Base-by-base conservation (phyloP, 192 early-diverging fungal species). In the Linnemannia zychae region DNA sequence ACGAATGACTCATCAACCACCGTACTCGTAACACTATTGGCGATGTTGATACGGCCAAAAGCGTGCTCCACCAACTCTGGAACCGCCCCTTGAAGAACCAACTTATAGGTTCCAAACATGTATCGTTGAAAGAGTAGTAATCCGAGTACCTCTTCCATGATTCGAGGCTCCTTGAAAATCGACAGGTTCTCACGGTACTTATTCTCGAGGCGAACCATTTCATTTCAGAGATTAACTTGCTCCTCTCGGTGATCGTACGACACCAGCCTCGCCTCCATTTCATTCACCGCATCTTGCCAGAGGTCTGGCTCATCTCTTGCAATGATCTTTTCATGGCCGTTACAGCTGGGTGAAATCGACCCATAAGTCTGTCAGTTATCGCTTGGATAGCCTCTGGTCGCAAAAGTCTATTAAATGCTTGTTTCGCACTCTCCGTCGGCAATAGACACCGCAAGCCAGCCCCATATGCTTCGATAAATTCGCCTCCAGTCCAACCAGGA, bases 1-100 rank as follows among this genome's bases (percentile, higher is more conserved):
- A 63, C 76, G 52, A 78, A 78, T 1, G 38, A 50, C 52, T 78
- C 76, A 48, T 78, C 67, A 24, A 78, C 38, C 46, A 78, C 68
- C n/a, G 68, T 53, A 36, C 52, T 78, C 7, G n/a, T 68, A 24
- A 9, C n/a, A 13, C 38, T 52, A 18, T 70, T 36, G 52, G 71
- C 24, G 52, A 71, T 78, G 38, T 71, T 78, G 76, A 78, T 78
- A 0, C 76, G 49, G 37, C 68, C 67, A 17, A 78, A 71, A 44
- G 38, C 52, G 40, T 52, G 68, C 11, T 78, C 76, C 34, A 78
- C 68, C 68, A 71, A 69, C 50, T 70, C 52, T 3, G 76, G 68
- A 15, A 71, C 68, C 5, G 28, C 24, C 20, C 40, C 22, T n/a
- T 78, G 1, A 20, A 78, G 52, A 36, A 78, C 76, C 1, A 78